These are phyloP conservation scores for Euphorbia peplus DNA, from an alignment of 345 rosid genomes.

Conservation along the genomic window DNA sequence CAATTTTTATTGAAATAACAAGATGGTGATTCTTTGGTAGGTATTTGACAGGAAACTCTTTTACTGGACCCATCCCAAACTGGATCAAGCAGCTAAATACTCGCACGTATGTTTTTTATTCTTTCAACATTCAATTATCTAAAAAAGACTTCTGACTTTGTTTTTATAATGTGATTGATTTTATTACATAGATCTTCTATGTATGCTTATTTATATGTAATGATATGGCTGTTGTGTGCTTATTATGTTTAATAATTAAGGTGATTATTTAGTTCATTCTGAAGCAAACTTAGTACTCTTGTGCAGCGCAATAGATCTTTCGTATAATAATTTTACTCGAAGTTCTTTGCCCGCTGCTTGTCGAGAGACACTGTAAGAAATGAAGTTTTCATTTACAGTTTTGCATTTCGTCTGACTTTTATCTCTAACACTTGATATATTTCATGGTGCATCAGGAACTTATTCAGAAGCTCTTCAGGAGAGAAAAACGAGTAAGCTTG, in stretches of 20 bases:
- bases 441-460: conserved; percentile 6
- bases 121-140: not conserved
- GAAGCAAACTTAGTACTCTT: not conserved
- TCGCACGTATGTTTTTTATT: conserved; percentile 6
- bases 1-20: not conserved
- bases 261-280: not conserved
- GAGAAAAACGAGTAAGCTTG: not conserved
- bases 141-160: not conserved
- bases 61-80: conserved; percentile 10
- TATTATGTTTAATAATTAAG: not conserved
- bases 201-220: not conserved
- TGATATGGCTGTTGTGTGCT: not conserved
- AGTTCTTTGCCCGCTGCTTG: not conserved
- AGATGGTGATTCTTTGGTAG: not conserved
- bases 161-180: too few species aligned
- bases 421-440: not conserved
- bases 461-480: conserved; percentile 6
- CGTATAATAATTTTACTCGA: conserved; percentile 15
- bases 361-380: not conserved
- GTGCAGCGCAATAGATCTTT: conserved; percentile 12
- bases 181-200: too few species aligned
- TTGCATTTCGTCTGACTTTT: not conserved
- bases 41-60: conserved; percentile 9
- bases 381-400: not conserved
- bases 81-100: not conserved